A percentile compares a stretch with the other conserved stretches of the same genome.
phyloP scores from a whole-genome alignment of 805 yeast species.

The Hanseniaspora mollemarum region DNA sequence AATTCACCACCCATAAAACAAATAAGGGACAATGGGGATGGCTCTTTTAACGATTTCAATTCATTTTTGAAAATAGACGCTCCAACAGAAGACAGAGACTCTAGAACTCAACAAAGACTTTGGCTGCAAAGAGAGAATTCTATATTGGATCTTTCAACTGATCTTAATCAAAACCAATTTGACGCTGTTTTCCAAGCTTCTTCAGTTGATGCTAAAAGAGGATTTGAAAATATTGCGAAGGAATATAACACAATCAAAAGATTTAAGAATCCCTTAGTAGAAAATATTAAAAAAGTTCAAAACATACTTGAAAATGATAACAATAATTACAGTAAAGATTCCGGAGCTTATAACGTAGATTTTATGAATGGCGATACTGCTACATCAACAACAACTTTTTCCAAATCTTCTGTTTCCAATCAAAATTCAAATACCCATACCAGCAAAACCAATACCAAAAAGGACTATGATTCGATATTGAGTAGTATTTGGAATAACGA shows the following conservation, averaged over 20 bases:
- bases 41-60: constrained; percentile 30
- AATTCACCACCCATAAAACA: constrained; percentile 9
- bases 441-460: neutral
- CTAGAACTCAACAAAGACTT: constrained; percentile 71
- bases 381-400: neutral
- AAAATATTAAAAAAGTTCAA: constrained; percentile 45
- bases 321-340: constrained; percentile 6
- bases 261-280: constrained; percentile 57
- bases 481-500: constrained; percentile 14
- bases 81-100: constrained; percentile 34
- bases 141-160: constrained; percentile 41
- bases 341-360: constrained; percentile 11
- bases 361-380: neutral
- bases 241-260: constrained; percentile 62
- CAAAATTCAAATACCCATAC: neutral
- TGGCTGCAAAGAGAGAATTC: constrained; percentile 77
- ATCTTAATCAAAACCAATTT: constrained; percentile 23
- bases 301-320: constrained; percentile 18
- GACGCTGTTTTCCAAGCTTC: constrained; percentile 34
- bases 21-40: constrained; percentile 8
- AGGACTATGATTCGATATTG: constrained; percentile 4
- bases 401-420: neutral
- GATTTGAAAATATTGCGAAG: constrained; percentile 63
- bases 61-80: constrained; percentile 33
- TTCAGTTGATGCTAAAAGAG: constrained; percentile 52